A percentile compares a stretch with the other conserved stretches of the same genome.
Evolutionary conservation across 139 green algal genomes (phyloP).

Genomic region (Chlorella sp.): DNA sequence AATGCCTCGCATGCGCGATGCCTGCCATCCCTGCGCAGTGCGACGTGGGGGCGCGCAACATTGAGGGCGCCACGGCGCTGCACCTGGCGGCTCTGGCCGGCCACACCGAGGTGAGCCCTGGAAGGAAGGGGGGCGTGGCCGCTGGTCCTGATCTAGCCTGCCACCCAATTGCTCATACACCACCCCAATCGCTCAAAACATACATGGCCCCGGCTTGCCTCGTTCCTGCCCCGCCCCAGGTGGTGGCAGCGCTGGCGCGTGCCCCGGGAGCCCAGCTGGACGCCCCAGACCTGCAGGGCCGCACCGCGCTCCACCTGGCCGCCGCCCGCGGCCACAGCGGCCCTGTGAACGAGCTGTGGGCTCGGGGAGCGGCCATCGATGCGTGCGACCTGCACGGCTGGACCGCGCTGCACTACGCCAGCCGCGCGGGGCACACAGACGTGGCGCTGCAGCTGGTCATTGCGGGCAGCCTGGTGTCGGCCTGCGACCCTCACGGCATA

Average conservation of each 20-base stretch:
- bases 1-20: too few relatives aligned
- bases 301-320: conserved; percentile 50
- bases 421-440: conserved; percentile 41
- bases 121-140: too few relatives aligned
- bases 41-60: conserved; percentile 33
- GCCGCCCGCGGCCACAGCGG: conserved; percentile 26
- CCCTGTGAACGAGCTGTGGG: conserved; percentile 47
- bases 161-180: too few relatives aligned
- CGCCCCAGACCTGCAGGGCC: conserved; percentile 43
- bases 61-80: conserved; percentile 48
- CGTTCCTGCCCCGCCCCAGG: not conserved
- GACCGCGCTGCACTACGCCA: conserved; percentile 61
- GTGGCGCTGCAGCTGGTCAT: conserved; percentile 57
- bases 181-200: too few relatives aligned
- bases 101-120: conserved; percentile 29
- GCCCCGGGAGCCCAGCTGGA: conserved; percentile 24
- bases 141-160: not conserved
- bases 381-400: conserved; percentile 42
- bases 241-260: conserved; percentile 37
- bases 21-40: too few relatives aligned
- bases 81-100: conserved; percentile 48
- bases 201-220: too few relatives aligned
- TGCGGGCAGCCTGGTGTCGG: conserved; percentile 44
- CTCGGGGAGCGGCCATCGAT: conserved; percentile 28
- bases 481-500: conserved; percentile 24